A percentile compares a stretch with the other conserved stretches of the same genome.
phyloP scores from a whole-genome alignment of 2,329 filamentous ascomycete genomes.

The Diaporthe sp. region DNA sequence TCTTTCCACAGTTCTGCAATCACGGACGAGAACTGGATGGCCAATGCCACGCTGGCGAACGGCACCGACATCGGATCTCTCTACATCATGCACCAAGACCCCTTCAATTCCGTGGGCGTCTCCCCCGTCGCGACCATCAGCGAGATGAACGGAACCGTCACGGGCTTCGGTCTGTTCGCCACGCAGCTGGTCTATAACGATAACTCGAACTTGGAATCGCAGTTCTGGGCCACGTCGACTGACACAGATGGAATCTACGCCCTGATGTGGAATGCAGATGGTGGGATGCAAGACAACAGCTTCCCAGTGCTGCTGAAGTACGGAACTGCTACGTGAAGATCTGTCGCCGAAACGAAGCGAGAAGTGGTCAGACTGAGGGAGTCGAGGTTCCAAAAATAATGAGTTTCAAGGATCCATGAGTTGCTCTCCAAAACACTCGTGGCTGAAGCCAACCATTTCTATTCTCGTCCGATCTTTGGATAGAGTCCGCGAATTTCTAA shows the following conservation, averaged over 20 bases:
- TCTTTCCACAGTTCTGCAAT: slow-evolving; percentile 26
- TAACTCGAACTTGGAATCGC: slow-evolving; percentile 40
- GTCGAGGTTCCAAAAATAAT: too few relatives aligned
- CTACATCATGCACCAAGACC: slow-evolving; percentile 29
- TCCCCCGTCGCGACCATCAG: slow-evolving; percentile 25
- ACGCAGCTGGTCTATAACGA: slow-evolving; percentile 43
- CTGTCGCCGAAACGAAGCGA: background rate
- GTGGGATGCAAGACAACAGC: background rate
- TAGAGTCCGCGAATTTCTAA: background rate
- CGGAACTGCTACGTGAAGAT: background rate
- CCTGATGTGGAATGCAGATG: slow-evolving; percentile 18
- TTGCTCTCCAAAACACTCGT: background rate
- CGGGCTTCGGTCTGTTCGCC: slow-evolving; percentile 42
- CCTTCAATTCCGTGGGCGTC: slow-evolving; percentile 30
- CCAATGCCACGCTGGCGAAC: slow-evolving; percentile 41
- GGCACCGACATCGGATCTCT: slow-evolving; percentile 40
- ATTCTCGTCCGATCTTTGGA: background rate
- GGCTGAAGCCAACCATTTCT: background rate
- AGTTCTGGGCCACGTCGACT: slow-evolving; percentile 41
- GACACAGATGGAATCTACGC: slow-evolving; percentile 28
- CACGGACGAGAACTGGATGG: slow-evolving; percentile 41
- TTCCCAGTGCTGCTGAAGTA: slow-evolving; percentile 18
- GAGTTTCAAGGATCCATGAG: background rate
- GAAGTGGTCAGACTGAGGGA: too few relatives aligned
- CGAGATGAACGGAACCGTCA: slow-evolving; percentile 40